Evolutionary conservation across 1,139 yeast species (phyloP).

Genomic region (Candida tunisiensis): DNA sequence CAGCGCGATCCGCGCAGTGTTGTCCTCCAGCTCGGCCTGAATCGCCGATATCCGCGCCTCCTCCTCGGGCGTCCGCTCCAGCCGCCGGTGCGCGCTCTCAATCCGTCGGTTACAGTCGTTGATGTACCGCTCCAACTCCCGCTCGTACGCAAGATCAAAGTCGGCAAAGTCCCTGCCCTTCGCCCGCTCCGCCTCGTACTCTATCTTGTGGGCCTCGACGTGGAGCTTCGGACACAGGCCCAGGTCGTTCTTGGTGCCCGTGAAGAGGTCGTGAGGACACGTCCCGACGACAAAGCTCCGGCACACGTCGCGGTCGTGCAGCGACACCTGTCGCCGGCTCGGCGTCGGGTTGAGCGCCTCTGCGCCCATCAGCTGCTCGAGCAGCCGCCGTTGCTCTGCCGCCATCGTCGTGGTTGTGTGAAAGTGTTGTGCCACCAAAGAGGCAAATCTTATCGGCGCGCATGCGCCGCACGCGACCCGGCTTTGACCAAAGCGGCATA

Average conservation of each 20-base stretch:
- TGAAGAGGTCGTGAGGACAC: slow-evolving; percentile 79
- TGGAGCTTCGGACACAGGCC: slow-evolving; percentile 74
- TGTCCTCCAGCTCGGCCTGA: slow-evolving; percentile 45
- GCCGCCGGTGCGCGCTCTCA: slow-evolving; percentile 42
- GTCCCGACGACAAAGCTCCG: slow-evolving; percentile 68
- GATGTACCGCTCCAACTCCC: slow-evolving; percentile 36
- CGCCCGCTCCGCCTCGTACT: slow-evolving; percentile 43
- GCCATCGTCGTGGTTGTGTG: slow-evolving; percentile 2
- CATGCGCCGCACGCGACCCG: neutral
- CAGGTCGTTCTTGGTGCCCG: slow-evolving; percentile 68
- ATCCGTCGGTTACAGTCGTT: slow-evolving; percentile 55
- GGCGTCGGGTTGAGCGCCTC: slow-evolving; percentile 23
- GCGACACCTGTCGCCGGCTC: slow-evolving; percentile 15
- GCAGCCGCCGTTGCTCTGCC: slow-evolving; percentile 59
- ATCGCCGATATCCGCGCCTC: slow-evolving; percentile 43
- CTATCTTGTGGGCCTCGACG: slow-evolving; percentile 55
- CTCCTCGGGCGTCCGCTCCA: slow-evolving; percentile 72
- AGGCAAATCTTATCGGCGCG: neutral
- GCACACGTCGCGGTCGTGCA: slow-evolving; percentile 58
- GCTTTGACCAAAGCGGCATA: neutral
- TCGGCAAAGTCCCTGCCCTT: slow-evolving; percentile 47
- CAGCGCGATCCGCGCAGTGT: slow-evolving; percentile 52
- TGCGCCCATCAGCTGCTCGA: slow-evolving; percentile 72
- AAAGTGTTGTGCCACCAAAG: neutral
- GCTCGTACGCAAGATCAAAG: slow-evolving; percentile 50